Evolutionary conservation across 495 filamentous ascomycete species (phyloP), one percentile per base, ranked within the genome.

Genomic region (Penicillium soppii): DNA sequence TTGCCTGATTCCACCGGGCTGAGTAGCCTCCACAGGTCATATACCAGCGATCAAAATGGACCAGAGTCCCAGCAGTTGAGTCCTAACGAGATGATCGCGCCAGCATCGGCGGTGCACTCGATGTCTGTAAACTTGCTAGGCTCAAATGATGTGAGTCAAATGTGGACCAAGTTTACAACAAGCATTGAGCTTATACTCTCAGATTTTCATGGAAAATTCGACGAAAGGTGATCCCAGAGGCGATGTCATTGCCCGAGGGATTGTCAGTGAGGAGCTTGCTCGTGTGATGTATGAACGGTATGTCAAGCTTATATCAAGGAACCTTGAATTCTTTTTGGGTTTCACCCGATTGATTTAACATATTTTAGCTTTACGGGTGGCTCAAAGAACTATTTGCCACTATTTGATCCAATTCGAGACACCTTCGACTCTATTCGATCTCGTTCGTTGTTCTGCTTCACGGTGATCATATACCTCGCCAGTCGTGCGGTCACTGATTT

Each of bases 391-490:
- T 74, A 64, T 30, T 47, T 74, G 2, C 58, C 61, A 23, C 58
- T 74, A 2, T 74, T 74, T 25, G 71, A 74, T 35, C 71, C 71
- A 7, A 72, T 74, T 27, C 65, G 71, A 23, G 71, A 74, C 32
- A 74, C 71, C 20, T 74, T 74, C 20, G 71, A 74, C 43, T 74
- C 71, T 4, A 66, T 74, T 36, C 63, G 71, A 5, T 71, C 68
- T 36, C 68, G 71, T 10, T 74, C 71, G 1, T 51, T 74, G 21
- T 74, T 74, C 25, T 74, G 71, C 46, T 74, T 74, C 26, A 70
- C 71, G 0, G 71, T 74, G 1, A 73, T 74, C 7, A 67, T 74
- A 20, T 74, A 73, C 38, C 55, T 74, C 5, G 68, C 71, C 7
- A 73, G 71, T 43, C 68, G 71, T 0, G 71, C 69, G 2, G 69